These are phyloP conservation scores for Tilletia indica DNA, from an alignment of 1,284 basidiomycete genomes.

Conservation along the genomic window DNA sequence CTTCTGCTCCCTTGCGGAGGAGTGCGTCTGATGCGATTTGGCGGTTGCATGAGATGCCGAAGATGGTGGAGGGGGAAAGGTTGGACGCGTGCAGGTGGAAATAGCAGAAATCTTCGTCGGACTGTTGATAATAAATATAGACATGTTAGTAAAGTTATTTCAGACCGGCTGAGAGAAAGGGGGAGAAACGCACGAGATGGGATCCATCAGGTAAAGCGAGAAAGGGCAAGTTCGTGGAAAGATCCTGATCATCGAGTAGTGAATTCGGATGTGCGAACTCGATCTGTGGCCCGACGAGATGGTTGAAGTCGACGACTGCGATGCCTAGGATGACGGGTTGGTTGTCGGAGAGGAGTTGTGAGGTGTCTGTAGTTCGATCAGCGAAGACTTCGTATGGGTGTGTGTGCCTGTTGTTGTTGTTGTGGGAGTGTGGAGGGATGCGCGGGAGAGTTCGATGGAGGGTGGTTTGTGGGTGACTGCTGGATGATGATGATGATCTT, in stretches of 20 bases:
- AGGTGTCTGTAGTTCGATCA: neutral
- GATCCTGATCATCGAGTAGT: conserved; percentile 46
- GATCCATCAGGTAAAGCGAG: conserved; percentile 96
- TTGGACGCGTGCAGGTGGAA: conserved; percentile 69
- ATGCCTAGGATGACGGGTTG: conserved; percentile 45
- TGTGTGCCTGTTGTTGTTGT: neutral
- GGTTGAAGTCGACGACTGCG: conserved; percentile 54
- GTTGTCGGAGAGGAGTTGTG: neutral
- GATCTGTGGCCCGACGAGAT: conserved; percentile 52
- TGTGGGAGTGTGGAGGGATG: neutral
- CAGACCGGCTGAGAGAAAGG: neutral
- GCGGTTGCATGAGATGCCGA: conserved; percentile 68
- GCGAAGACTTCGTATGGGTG: conserved; percentile 16
- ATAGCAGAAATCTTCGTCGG: conserved; percentile 92
- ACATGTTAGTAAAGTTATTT: neutral
- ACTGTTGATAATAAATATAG: conserved; percentile 60
- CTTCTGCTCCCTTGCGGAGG: conserved; percentile 77
- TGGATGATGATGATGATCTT: neutral
- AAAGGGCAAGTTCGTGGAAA: conserved; percentile 71
- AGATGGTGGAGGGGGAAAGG: conserved; percentile 33
- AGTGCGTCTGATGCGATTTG: conserved; percentile 82
- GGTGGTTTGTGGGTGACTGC: neutral
- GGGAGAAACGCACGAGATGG: conserved; percentile 68
- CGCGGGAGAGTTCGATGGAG: neutral
- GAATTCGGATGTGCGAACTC: conserved; percentile 47